Base-by-base conservation (phyloP, 169 alveolate species). In the Neospora caninum region DNA sequence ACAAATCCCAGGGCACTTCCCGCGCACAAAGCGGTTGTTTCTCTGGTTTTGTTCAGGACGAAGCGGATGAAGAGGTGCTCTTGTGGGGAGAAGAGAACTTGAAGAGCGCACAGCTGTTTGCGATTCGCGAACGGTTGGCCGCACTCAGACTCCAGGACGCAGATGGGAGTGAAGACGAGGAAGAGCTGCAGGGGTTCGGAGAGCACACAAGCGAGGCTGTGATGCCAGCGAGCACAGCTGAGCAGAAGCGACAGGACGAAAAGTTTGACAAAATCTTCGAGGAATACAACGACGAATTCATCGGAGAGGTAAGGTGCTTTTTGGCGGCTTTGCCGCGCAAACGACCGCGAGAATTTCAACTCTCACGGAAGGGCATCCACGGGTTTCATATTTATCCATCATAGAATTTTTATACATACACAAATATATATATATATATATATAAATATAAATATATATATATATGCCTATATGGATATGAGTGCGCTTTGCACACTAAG, bases 251-350 rank as follows among this genome's bases (percentile, higher is more conserved):
- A 78, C 86, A 20, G 34, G 89, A 82, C 42, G 64, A 82, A 41
- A 36, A 82, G 20, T 82, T 82, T 36, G 89, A 82, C 41, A 82
- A 31, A 36, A 36, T 82, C 20, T 38, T 82, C 6, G 89, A 82
- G 67, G 89, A 82, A 36, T 82, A 82, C 64, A 36, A 42, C 6
- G 89, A 82, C 89, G 89, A 82, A 18, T 42, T 41, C 89, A 82
- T 82, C 10, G 89, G 89, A 64, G 89, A 82, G 64, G 89, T 82
- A 42, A 6, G 64, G 25, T 1, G 25, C 20, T 2, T 73, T 49
- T n/a, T n/a, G n/a, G n/a, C n/a, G n/a, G n/a, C n/a, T n/a, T n/a
- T n/a, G n/a, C n/a, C n/a, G n/a, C n/a, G n/a, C n/a, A n/a, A n/a
- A n/a, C n/a, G n/a, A n/a, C 58, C 58, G 58, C 4, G 13, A 49